Evolutionary conservation across 2,329 filamentous ascomycete species (phyloP), one percentile per base, ranked within the genome.

Genomic region (Dryadomyces quercus-mongolicae): DNA sequence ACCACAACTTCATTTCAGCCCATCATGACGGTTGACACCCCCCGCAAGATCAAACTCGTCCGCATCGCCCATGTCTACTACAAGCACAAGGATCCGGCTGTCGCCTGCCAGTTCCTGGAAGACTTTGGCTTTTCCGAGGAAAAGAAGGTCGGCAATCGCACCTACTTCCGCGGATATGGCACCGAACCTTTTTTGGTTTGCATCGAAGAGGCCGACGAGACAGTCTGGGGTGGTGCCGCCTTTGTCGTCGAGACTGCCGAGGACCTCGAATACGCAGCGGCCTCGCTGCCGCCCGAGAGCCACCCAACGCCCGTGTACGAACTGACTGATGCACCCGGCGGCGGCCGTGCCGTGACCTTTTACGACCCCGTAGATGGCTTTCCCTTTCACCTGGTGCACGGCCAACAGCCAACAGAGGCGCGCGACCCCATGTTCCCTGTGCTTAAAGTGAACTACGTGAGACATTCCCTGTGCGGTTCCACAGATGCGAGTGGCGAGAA

Each of bases 101-200:
- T 64, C 12, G 71, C 71, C 6, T 63, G 65, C 52, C 54, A 65
- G 31, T 77, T 77, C 62, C 62, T 73, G n/a, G 57, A 66, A 4
- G 74, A 76, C 64, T 77, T 77, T 58, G 74, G 74, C 56, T 74
- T 76, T 62, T 63, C 61, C 43, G 67, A 71, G 59, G 62, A 64
- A 10, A 67, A 68, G 56, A 64, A 62, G 52, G 59, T 64, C 2
- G 70, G 68, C 31, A 67, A 73, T 48, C 71, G 67, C 54, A 75
- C 77, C 36, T 85, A 78, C 68, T 82, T 75, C 64, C 74, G 78
- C 44, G 81, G 81, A 18, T 84, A 82, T 61, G 80, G 81, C 15
- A 67, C 66, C 7, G 80, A 84, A 59, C 78, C 79, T 13, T 83
- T 80, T 62, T 68, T 82, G 2, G 71, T 83, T 47, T 80, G 77